Evolutionary conservation across 441 rosid genomes (phyloP).

Genomic region (Erysimum pusillum): DNA sequence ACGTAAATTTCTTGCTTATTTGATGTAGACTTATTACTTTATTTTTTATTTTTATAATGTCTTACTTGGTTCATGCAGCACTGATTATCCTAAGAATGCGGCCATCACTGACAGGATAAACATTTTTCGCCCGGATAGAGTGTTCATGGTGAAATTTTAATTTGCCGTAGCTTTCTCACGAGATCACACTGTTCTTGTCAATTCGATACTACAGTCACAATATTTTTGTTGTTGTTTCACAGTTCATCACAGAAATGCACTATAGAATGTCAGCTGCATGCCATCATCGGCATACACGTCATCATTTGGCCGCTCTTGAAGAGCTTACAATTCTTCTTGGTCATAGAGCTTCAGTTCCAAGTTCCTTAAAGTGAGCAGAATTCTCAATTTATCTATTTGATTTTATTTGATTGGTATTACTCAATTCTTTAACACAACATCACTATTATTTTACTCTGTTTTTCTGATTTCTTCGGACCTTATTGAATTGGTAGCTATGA

Average conservation of each 20-base stretch:
- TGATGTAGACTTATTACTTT: slow-evolving; percentile 25
- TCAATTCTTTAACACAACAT: slow-evolving; percentile 22
- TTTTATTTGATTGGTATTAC: slow-evolving; percentile 21
- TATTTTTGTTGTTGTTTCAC: slow-evolving; percentile 47
- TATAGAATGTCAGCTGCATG: slow-evolving; percentile 80
- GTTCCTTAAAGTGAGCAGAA: slow-evolving; percentile 81
- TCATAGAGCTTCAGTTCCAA: slow-evolving; percentile 79
- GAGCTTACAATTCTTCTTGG: slow-evolving; percentile 87
- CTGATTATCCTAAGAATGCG: slow-evolving; percentile 53
- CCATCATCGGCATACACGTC: slow-evolving; percentile 87
- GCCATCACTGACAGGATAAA: slow-evolving; percentile 84
- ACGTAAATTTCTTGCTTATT: slow-evolving; percentile 53
- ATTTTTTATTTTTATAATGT: slow-evolving; percentile 26
- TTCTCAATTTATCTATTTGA: slow-evolving; percentile 28
- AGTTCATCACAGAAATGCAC: slow-evolving; percentile 93
- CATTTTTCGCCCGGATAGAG: slow-evolving; percentile 95
- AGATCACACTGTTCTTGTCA: slow-evolving; percentile 38
- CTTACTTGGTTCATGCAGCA: slow-evolving; percentile 62
- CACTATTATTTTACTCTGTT: slow-evolving; percentile 16
- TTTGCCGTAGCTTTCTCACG: slow-evolving; percentile 28
- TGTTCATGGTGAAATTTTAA: slow-evolving; percentile 78
- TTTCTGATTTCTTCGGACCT: slow-evolving; percentile 23
- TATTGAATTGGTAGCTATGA: slow-evolving; percentile 25
- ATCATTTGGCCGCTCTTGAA: slow-evolving; percentile 83
- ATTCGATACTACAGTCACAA: slow-evolving; percentile 29